phyloP scores from a whole-genome alignment of 176 grass and related monocot genomes.

The Bonia amplexicaulis region DNA sequence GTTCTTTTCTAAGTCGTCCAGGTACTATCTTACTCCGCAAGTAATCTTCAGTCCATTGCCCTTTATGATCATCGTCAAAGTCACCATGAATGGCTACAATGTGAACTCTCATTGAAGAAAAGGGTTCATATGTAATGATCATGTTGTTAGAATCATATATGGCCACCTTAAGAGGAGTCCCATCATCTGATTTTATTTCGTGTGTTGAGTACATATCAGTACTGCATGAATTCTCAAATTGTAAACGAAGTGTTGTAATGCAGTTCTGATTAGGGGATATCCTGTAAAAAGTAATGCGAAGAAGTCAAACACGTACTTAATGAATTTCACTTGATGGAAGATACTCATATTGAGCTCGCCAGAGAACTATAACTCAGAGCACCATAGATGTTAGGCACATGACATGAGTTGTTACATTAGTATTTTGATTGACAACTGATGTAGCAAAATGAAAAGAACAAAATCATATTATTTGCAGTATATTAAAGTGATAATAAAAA shows the following conservation, averaged over 20 bases:
- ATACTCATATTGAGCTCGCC: background rate
- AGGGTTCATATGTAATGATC: background rate
- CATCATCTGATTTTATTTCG: constrained; percentile 14
- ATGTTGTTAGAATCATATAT: background rate
- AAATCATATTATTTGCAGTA: background rate
- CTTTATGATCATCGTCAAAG: background rate
- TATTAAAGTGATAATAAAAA: too few species aligned
- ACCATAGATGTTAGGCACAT: background rate
- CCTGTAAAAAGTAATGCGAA: constrained; percentile 12
- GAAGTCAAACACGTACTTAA: background rate
- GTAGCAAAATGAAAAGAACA: background rate
- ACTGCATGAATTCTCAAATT: constrained; percentile 10
- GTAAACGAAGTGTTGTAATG: background rate
- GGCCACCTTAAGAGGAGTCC: background rate
- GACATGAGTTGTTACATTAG: background rate
- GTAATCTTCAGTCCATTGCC: background rate
- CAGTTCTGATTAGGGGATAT: background rate
- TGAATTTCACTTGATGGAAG: background rate
- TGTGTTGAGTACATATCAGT: background rate
- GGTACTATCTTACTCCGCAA: background rate
- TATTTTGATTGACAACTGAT: background rate
- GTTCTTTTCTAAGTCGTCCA: background rate
- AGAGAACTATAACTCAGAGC: background rate
- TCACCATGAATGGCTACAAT: background rate
- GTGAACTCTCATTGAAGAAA: background rate